Conservation (phyloP, 345 rosid species). For the Isatis tinctoria region DNA sequence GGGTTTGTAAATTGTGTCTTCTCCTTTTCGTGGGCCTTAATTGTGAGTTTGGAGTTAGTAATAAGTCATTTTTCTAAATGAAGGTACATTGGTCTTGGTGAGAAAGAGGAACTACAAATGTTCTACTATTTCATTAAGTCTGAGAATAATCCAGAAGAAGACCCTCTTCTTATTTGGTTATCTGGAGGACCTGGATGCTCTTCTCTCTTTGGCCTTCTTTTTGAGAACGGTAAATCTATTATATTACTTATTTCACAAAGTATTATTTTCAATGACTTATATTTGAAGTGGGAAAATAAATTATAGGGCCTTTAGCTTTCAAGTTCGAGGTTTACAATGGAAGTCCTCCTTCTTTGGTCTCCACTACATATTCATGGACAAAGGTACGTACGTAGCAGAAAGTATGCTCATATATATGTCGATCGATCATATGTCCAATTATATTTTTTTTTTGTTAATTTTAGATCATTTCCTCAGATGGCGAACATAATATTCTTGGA, state of each 20-base stretch:
- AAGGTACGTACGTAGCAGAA: conserved; percentile 46
- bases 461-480: conserved; percentile 43
- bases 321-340: conserved; percentile 46
- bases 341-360: conserved; percentile 48
- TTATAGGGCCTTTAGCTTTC: conserved; percentile 54
- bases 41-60: background rate
- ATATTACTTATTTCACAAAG: background rate
- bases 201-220: conserved; percentile 7
- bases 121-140: conserved; percentile 36
- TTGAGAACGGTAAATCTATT: conserved; percentile 24
- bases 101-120: conserved; percentile 19
- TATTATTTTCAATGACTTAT: background rate
- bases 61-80: background rate
- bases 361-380: conserved; percentile 68
- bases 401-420: conserved; percentile 34
- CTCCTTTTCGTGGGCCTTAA: background rate
- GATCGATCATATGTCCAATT: background rate
- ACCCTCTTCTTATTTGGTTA: conserved; percentile 35
- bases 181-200: conserved; percentile 44
- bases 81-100: conserved; percentile 30
- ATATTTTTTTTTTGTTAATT: conserved; percentile 22
- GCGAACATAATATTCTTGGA: conserved; percentile 61
- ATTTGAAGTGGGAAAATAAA: background rate
- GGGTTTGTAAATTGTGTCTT: conserved; percentile 30
- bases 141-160: conserved; percentile 30